Evolutionary conservation across 2,329 filamentous ascomycete genomes (phyloP).

Genomic region (Ceratocystiopsis brevicomis): DNA sequence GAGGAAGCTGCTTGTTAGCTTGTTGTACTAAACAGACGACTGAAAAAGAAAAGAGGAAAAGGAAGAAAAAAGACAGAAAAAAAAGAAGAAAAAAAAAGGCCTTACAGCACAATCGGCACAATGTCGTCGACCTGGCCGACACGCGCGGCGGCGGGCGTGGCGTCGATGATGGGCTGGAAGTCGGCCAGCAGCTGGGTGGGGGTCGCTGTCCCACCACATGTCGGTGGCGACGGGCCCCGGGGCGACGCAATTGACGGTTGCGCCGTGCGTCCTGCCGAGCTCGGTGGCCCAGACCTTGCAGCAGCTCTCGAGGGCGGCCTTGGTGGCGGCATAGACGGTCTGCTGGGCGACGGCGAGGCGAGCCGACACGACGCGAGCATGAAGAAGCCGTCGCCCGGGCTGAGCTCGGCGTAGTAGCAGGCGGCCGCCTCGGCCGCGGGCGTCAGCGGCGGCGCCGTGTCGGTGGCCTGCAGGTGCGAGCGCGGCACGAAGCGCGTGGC

Average conservation of each 20-base stretch:
- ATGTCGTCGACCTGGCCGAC: slow-evolving; percentile 34
- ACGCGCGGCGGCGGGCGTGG: slow-evolving; percentile 32
- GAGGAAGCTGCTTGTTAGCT: no score
- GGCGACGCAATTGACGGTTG: slow-evolving; percentile 40
- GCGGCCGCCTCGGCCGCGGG: slow-evolving; percentile 2
- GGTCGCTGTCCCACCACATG: slow-evolving; percentile 17
- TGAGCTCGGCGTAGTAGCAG: slow-evolving; percentile 8
- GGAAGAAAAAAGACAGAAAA: no score
- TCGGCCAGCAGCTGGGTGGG: slow-evolving; percentile 33
- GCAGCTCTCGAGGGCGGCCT: slow-evolving; percentile 36
- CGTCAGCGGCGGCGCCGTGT: slow-evolving; percentile 6
- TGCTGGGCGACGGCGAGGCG: slow-evolving; percentile 11
- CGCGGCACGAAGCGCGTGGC: slow-evolving; percentile 20
- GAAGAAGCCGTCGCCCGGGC: slow-evolving; percentile 11
- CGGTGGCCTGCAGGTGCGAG: slow-evolving; percentile 15
- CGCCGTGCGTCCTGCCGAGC: slow-evolving; percentile 29
- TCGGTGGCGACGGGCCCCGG: slow-evolving; percentile 40
- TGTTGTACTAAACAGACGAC: no score
- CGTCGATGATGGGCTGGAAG: slow-evolving; percentile 29
- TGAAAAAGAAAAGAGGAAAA: no score
- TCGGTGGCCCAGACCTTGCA: slow-evolving; percentile 39
- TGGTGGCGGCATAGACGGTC: slow-evolving; percentile 2
- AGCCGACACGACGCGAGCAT: slow-evolving; percentile 20
- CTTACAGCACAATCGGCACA: slow-evolving; percentile 26
- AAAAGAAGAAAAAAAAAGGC: no score